These are phyloP conservation scores for Rhinocladiella similis DNA, from an alignment of 2,329 filamentous ascomycete species.

Conservation along the genomic window DNA sequence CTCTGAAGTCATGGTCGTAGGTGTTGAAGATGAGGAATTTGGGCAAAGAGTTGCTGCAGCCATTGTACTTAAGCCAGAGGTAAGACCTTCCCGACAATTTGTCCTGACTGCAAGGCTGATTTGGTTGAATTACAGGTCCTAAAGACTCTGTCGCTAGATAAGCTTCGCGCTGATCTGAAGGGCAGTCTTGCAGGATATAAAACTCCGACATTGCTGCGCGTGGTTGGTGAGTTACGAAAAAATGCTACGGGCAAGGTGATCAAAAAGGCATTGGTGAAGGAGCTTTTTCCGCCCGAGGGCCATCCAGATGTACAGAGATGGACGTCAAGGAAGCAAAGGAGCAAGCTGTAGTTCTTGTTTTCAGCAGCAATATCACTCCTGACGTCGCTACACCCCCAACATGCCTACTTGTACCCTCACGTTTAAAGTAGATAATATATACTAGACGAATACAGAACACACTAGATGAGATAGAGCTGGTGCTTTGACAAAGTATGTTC, in stretches of 20 bases:
- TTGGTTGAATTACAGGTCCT: neutral
- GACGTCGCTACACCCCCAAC: no score
- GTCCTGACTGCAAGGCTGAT: neutral
- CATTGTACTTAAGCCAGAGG: slow-evolving; percentile 29
- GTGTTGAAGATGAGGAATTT: slow-evolving; percentile 49
- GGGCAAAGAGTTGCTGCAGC: slow-evolving; percentile 49
- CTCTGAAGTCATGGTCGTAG: slow-evolving; percentile 50
- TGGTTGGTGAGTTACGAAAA: slow-evolving; percentile 48
- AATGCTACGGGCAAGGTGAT: slow-evolving; percentile 49
- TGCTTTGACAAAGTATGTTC: neutral
- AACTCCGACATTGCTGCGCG: slow-evolving; percentile 46
- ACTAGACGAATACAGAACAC: no score
- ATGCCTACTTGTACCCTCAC: no score
- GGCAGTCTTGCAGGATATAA: slow-evolving; percentile 47
- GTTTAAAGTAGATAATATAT: no score
- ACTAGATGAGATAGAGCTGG: no score
- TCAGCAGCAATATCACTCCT: no score
- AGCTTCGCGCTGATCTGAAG: slow-evolving; percentile 43
- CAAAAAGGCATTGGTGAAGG: slow-evolving; percentile 45
- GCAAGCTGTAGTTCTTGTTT: slow-evolving; percentile 11
- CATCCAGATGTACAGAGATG: slow-evolving; percentile 31
- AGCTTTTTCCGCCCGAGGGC: slow-evolving; percentile 35
- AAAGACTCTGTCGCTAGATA: slow-evolving; percentile 18
- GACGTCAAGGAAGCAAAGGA: slow-evolving; percentile 17
- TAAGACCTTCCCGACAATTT: neutral